These are phyloP conservation scores for Apophysomyces elegans DNA, from an alignment of 371 early-diverging fungal genomes.

Conservation along the genomic window DNA sequence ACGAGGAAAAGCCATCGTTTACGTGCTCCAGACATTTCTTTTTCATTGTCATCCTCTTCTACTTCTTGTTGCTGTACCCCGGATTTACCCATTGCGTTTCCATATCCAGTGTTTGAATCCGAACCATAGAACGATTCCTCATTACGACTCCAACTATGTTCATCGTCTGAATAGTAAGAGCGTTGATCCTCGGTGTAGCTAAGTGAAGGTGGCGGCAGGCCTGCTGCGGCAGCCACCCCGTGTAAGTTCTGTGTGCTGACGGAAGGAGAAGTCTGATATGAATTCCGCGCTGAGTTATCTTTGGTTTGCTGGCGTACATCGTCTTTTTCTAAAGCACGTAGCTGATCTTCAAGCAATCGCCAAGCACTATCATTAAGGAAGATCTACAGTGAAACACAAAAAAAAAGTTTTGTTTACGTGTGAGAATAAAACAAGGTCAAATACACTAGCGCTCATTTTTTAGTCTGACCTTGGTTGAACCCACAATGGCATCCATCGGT, in stretches of 20 bases:
- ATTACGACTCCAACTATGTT: conserved; percentile 33
- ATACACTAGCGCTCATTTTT: not conserved
- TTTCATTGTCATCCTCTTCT: conserved; percentile 34
- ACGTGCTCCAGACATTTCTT: conserved; percentile 47
- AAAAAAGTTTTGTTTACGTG: not conserved
- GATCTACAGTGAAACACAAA: conserved; percentile 39
- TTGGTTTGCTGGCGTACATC: conserved; percentile 39
- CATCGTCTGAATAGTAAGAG: conserved; percentile 75
- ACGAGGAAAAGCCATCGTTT: conserved; percentile 84
- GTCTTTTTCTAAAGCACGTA: conserved; percentile 53
- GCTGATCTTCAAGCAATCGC: conserved; percentile 71
- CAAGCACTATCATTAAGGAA: conserved; percentile 78
- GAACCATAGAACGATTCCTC: conserved; percentile 29
- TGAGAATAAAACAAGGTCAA: conserved; percentile 3
- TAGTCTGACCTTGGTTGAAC: conserved; percentile 55
- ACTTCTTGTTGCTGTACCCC: conserved; percentile 41
- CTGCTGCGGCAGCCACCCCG: conserved; percentile 35
- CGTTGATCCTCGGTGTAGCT: conserved; percentile 61
- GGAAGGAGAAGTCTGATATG: conserved; percentile 9
- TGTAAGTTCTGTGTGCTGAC: conserved; percentile 29
- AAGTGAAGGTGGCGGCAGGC: conserved; percentile 35
- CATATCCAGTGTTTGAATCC: conserved; percentile 26
- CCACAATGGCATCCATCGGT: conserved; percentile 67
- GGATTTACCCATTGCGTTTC: conserved; percentile 5
- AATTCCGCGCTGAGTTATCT: conserved; percentile 2